phyloP scores from a whole-genome alignment of 441 rosid species.

The Erodium moschatum region DNA sequence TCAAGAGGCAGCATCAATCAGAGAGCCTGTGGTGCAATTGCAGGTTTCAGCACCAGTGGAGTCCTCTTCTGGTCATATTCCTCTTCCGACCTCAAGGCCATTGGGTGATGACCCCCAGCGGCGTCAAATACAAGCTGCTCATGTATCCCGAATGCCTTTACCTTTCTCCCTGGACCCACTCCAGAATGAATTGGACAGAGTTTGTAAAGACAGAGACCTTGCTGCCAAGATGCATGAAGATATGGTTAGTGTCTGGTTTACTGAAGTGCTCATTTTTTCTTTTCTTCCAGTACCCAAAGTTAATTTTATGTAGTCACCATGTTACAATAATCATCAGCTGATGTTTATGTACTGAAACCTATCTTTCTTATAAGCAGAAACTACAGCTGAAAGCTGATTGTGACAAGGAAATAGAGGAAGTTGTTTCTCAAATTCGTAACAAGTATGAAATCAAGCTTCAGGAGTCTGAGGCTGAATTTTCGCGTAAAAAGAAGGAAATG shows the following conservation, averaged over 20 bases:
- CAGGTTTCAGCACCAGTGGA: neutral
- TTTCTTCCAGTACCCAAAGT: neutral
- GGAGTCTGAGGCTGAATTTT: conserved; percentile 45
- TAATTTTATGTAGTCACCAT: neutral
- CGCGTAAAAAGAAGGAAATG: conserved; percentile 32
- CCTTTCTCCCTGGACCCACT: conserved; percentile 50
- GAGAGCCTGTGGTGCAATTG: conserved; percentile 4
- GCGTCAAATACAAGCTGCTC: conserved; percentile 28
- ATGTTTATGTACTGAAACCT: conserved; percentile 14
- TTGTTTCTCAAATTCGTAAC: conserved; percentile 42
- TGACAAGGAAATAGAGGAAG: conserved; percentile 58
- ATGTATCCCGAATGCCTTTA: conserved; percentile 31
- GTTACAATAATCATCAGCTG: conserved; percentile 21
- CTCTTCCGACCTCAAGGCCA: conserved; percentile 22
- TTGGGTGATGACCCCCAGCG: conserved; percentile 20
- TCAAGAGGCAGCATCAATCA: neutral
- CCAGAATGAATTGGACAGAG: conserved; percentile 65
- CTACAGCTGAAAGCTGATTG: conserved; percentile 36
- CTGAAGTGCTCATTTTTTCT: conserved; percentile 19
- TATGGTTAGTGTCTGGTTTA: conserved; percentile 34
- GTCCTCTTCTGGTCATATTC: neutral
- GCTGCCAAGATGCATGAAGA: conserved; percentile 37
- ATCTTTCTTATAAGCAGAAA: conserved; percentile 40
- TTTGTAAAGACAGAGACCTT: conserved; percentile 44
- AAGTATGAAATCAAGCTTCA: conserved; percentile 46